Percentiles rank a stretch among this genome's conserved stretches.
These are phyloP conservation scores for Blepharisma undulans DNA, from an alignment of 169 alveolate species.

Conservation along the genomic window DNA sequence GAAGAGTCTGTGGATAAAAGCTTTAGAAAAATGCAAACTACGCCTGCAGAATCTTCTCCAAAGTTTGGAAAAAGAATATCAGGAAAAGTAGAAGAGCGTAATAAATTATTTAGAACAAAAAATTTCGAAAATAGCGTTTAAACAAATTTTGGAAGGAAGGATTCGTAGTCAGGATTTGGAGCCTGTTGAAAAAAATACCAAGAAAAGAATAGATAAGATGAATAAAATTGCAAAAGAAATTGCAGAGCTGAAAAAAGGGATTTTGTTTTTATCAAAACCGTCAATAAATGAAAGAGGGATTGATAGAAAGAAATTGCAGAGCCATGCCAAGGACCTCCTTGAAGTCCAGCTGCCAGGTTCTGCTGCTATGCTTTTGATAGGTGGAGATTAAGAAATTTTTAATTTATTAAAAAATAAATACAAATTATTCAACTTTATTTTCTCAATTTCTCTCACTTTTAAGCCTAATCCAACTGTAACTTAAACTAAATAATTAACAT, in stretches of 20 bases:
- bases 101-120: background rate
- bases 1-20: background rate
- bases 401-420: no score
- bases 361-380: background rate
- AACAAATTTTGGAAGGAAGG: background rate
- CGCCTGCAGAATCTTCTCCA: background rate
- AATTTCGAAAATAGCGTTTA: background rate
- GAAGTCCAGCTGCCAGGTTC: background rate
- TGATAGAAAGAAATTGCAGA: background rate
- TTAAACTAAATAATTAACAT: no score
- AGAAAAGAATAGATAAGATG: background rate
- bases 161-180: background rate
- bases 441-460: no score
- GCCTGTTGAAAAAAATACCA: background rate
- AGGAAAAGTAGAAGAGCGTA: background rate
- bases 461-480: no score
- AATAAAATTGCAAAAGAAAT: background rate
- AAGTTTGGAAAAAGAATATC: background rate
- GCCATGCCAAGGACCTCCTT: background rate
- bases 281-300: background rate
- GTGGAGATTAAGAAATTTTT: background rate
- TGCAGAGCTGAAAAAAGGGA: background rate
- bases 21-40: background rate
- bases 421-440: no score
- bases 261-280: background rate